These are phyloP conservation scores for Senna siamea DNA, from an alignment of 306 rosid genomes.

Conservation along the genomic window DNA sequence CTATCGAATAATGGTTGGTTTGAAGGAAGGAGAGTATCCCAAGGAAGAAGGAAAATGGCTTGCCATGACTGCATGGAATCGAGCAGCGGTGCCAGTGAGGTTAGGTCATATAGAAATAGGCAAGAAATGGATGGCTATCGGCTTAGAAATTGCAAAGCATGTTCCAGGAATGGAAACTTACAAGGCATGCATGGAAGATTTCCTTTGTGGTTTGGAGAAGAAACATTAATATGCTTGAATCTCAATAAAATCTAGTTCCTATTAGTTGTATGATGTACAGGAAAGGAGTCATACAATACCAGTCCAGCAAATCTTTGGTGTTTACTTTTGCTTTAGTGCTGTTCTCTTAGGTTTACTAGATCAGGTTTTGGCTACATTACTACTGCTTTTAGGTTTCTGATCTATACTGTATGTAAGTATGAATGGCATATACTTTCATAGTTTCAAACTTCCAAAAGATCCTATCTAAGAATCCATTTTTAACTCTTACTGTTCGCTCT, in stretches of 20 bases:
- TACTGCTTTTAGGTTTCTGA: neutral
- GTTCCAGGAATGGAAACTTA: constrained; percentile 87
- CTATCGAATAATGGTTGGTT: constrained; percentile 82
- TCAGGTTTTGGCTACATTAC: neutral
- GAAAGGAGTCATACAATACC: constrained; percentile 22
- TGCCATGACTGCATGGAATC: constrained; percentile 94
- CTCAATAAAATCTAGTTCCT: constrained; percentile 36
- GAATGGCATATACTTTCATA: neutral
- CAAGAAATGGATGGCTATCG: constrained; percentile 82
- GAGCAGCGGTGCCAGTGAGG: constrained; percentile 82
- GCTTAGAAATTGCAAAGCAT: constrained; percentile 77
- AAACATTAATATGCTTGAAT: constrained; percentile 42
- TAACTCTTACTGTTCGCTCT: too few relatives aligned
- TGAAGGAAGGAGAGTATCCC: constrained; percentile 86
- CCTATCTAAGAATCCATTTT: too few relatives aligned
- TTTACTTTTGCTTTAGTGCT: constrained; percentile 23
- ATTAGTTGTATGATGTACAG: constrained; percentile 32
- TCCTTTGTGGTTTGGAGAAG: constrained; percentile 53
- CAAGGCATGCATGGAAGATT: constrained; percentile 83
- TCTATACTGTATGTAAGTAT: neutral
- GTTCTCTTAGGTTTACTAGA: neutral
- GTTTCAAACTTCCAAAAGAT: neutral
- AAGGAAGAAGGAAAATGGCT: constrained; percentile 93
- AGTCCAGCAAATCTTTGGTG: constrained; percentile 10
- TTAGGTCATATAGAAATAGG: constrained; percentile 78